Evolutionary conservation across 257 asterid genomes (phyloP).

Genomic region (Jasminum sambac): DNA sequence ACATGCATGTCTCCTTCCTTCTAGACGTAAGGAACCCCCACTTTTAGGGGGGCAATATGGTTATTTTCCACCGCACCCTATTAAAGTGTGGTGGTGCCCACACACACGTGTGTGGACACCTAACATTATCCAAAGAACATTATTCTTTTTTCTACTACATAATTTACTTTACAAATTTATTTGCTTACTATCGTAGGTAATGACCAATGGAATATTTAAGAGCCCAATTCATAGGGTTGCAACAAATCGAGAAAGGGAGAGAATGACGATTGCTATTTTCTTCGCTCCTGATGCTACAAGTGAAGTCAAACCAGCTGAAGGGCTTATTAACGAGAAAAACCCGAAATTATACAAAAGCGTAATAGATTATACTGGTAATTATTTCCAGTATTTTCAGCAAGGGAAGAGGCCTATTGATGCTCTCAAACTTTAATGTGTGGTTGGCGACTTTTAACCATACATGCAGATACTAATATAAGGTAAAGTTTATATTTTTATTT

Average conservation of each 20-base stretch:
- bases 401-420: constrained; percentile 49
- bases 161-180: too few species aligned
- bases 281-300: constrained; percentile 30
- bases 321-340: constrained; percentile 32
- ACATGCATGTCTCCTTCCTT: not conserved
- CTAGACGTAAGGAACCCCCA: too few species aligned
- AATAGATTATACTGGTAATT: constrained; percentile 29
- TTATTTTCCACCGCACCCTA: too few species aligned
- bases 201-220: constrained; percentile 55
- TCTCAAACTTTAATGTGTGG: constrained; percentile 11
- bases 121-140: too few species aligned
- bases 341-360: constrained; percentile 38
- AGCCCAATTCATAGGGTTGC: constrained; percentile 55
- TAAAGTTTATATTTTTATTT: not conserved
- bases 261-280: constrained; percentile 41
- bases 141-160: too few species aligned
- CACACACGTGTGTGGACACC: too few species aligned
- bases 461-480: not conserved
- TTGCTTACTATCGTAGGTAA: constrained; percentile 47
- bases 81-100: too few species aligned
- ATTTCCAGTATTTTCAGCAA: constrained; percentile 34
- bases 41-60: too few species aligned
- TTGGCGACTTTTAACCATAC: too few species aligned
- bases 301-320: constrained; percentile 42
- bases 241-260: constrained; percentile 39